Evolutionary conservation across 2,329 filamentous ascomycete genomes (phyloP).

Genomic region (Pyrenophora tritici-repentis): DNA sequence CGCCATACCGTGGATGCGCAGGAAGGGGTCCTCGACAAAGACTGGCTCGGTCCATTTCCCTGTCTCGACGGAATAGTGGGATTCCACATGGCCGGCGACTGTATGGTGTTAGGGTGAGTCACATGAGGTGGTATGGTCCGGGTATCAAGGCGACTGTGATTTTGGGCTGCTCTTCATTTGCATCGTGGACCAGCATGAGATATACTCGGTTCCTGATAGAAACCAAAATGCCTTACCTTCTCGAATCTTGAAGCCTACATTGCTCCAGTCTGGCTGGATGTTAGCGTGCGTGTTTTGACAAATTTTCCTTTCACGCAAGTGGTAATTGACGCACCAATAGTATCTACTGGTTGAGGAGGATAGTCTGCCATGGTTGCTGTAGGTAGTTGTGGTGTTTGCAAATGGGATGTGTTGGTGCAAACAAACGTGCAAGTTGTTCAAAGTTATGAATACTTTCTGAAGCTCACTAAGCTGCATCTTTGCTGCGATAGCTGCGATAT

Average conservation of each 20-base stretch:
- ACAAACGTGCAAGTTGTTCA: slow-evolving; percentile 8
- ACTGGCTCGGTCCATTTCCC: slow-evolving; percentile 76
- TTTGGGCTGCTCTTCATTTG: too few relatives aligned
- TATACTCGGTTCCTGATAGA: too few relatives aligned
- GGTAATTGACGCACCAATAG: slow-evolving; percentile 62
- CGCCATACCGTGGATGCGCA: slow-evolving; percentile 92
- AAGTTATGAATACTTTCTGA: slow-evolving; percentile 22
- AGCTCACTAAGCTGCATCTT: slow-evolving; percentile 18
- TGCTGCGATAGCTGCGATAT: slow-evolving; percentile 36
- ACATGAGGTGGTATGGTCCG: not conserved
- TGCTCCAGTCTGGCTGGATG: slow-evolving; percentile 73
- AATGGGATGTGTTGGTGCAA: slow-evolving; percentile 8
- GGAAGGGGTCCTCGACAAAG: slow-evolving; percentile 81
- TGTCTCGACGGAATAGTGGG: slow-evolving; percentile 75
- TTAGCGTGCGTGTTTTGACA: slow-evolving; percentile 12
- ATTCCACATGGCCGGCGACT: slow-evolving; percentile 96
- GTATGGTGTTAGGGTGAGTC: slow-evolving; percentile 13
- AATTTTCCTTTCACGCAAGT: not conserved
- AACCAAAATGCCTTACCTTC: slow-evolving; percentile 66
- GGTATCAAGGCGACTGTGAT: not conserved
- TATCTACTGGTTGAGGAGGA: slow-evolving; percentile 76
- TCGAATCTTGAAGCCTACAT: slow-evolving; percentile 89
- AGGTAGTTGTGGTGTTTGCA: not conserved
- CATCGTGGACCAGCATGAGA: too few relatives aligned
- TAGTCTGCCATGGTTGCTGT: slow-evolving; percentile 40